phyloP scores from a whole-genome alignment of 2,329 filamentous ascomycete genomes.

The Aureobasidium zeae region DNA sequence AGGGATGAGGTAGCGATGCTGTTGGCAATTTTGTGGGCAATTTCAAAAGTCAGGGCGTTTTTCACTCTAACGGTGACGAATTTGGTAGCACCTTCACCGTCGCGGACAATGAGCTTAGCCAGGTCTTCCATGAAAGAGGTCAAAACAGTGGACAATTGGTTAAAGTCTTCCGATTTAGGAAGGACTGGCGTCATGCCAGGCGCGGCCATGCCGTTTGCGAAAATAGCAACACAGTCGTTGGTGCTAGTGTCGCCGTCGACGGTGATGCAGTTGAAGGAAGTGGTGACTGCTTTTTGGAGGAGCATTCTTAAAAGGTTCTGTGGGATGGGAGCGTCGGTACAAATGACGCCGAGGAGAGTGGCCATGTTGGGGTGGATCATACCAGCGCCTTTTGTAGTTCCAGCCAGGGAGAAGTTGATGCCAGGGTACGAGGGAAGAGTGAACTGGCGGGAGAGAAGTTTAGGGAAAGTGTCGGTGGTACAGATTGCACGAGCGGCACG shows the following conservation, averaged over 20 bases:
- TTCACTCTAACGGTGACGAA: conserved; percentile 87
- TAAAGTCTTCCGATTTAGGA: conserved; percentile 44
- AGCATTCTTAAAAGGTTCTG: conserved; percentile 57
- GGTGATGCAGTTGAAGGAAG: conserved; percentile 92
- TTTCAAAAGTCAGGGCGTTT: conserved; percentile 58
- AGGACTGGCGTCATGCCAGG: conserved; percentile 15
- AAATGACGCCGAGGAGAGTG: conserved; percentile 82
- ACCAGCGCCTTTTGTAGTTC: conserved; percentile 95
- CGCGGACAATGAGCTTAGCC: conserved; percentile 85
- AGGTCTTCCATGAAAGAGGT: conserved; percentile 73
- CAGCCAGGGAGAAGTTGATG: conserved; percentile 72
- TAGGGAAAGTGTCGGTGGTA: conserved; percentile 97
- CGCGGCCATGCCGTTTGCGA: conserved; percentile 83
- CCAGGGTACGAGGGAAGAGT: conserved; percentile 69
- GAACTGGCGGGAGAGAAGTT: conserved; percentile 79
- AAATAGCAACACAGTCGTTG: conserved; percentile 87
- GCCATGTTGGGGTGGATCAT: conserved; percentile 99
- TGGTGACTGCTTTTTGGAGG: conserved; percentile 64
- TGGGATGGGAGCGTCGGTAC: conserved; percentile 78
- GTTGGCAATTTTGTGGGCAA: conserved; percentile 70
- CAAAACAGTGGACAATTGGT: conserved; percentile 61
- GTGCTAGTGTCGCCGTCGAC: conserved; percentile 96
- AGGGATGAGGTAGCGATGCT: conserved; percentile 85
- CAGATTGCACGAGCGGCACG: conserved; percentile 82
- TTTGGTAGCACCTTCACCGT: conserved; percentile 96